A percentile compares a stretch with the other conserved stretches of the same genome.
Evolutionary conservation across 2,329 filamentous ascomycete species (phyloP).

Genomic region (Stachybotrys elegans): DNA sequence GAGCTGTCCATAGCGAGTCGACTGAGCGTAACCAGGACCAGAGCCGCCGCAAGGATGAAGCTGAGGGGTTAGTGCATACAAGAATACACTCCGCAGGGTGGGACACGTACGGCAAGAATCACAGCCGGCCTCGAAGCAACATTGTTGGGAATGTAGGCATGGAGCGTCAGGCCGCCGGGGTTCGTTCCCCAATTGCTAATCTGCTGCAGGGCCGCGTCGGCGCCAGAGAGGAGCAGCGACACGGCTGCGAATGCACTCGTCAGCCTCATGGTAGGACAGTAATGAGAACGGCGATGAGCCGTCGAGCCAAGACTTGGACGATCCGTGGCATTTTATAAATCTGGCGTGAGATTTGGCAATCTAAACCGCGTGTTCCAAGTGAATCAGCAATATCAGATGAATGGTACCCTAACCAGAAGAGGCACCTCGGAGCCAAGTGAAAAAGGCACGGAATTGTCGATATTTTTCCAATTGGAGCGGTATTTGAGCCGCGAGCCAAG

Average conservation of each 20-base stretch:
- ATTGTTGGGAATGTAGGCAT: slow-evolving; percentile 5
- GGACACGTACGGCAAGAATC: slow-evolving; percentile 4
- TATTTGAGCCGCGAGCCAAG: no score
- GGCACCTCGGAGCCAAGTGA: no score
- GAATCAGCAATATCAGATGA: no score
- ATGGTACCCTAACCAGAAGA: no score
- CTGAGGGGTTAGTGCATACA: not conserved
- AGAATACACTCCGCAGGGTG: not conserved
- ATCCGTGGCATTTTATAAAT: no score
- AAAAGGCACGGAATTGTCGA: no score
- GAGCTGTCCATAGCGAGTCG: slow-evolving; percentile 10
- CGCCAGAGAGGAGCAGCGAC: not conserved
- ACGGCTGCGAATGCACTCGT: not conserved
- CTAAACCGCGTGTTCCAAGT: no score
- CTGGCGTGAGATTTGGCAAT: no score
- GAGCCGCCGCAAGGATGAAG: slow-evolving; percentile 5
- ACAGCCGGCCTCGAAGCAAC: slow-evolving; percentile 3
- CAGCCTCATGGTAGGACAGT: not conserved
- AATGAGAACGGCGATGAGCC: no score
- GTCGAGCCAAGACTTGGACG: no score
- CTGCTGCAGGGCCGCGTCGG: slow-evolving; percentile 4
- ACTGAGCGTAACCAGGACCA: not conserved
- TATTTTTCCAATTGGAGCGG: no score
- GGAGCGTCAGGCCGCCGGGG: slow-evolving; percentile 5
- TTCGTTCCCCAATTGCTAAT: slow-evolving; percentile 6